A percentile compares a stretch with the other conserved stretches of the same genome.
These are phyloP conservation scores for Xylariaceae sp. DNA, from an alignment of 2,329 filamentous ascomycete species.

Conservation along the genomic window DNA sequence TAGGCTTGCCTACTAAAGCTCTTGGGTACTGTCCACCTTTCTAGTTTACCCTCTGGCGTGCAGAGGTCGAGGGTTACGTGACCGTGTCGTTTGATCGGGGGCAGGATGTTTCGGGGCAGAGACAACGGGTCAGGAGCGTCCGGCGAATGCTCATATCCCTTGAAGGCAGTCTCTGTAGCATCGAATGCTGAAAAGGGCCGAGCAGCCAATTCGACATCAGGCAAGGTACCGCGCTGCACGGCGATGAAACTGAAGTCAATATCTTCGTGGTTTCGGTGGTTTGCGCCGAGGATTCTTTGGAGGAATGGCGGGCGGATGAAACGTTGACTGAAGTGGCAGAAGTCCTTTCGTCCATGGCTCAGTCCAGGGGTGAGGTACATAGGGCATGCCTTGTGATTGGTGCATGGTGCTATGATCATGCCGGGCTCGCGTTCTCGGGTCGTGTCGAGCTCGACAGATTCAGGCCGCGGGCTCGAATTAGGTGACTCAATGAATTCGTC, in stretches of 20 bases:
- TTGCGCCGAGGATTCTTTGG: constrained; percentile 65
- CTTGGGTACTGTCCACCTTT: constrained; percentile 88
- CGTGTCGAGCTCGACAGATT: constrained; percentile 38
- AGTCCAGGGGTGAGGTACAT: constrained; percentile 75
- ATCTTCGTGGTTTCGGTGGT: constrained; percentile 78
- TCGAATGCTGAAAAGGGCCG: constrained; percentile 42
- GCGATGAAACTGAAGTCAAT: constrained; percentile 86
- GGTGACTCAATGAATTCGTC: constrained; percentile 53
- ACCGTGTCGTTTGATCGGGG: constrained; percentile 79
- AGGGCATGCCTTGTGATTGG: constrained; percentile 80
- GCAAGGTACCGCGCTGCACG: constrained; percentile 68
- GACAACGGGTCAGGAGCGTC: constrained; percentile 53
- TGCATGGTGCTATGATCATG: constrained; percentile 71
- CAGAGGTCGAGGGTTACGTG: constrained; percentile 90
- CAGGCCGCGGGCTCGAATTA: constrained; percentile 31
- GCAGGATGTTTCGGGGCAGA: constrained; percentile 71
- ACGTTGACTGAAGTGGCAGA: constrained; percentile 84
- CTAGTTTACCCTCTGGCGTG: constrained; percentile 76
- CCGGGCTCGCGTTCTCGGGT: constrained; percentile 50
- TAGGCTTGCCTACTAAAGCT: constrained; percentile 78
- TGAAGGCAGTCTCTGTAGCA: constrained; percentile 62
- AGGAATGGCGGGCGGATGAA: constrained; percentile 80
- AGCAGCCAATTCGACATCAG: constrained; percentile 14
- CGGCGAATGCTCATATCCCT: constrained; percentile 58
- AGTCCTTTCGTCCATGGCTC: constrained; percentile 73